Base-by-base conservation (phyloP, 768 basidiomycete genomes). In the Boletus barrowsii region DNA sequence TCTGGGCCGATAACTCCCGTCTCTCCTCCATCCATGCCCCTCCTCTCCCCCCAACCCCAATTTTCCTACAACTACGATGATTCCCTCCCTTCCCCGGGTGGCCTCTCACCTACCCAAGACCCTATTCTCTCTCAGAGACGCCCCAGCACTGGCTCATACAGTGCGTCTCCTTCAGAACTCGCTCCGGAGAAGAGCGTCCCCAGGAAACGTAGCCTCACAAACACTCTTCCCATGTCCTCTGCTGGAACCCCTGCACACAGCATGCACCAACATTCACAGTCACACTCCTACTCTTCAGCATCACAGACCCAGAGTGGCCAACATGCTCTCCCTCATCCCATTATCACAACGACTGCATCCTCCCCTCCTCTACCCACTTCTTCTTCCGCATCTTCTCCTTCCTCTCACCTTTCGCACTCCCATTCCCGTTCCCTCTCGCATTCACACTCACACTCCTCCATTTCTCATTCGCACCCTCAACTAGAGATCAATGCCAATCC, bases 131-230 rank as follows among this genome's bases (percentile, higher is more conserved):
- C 53, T 54, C 72, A 67, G 47, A 62, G 68, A 43, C 69, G 76
- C 15, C 75, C 76, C 24, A 70, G 73, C 41, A 68, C 75, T 14
- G 68, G 71, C 51, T 68, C 68, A 5, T 75, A 74, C 54, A 72
- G 69, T 24, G 59, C 71, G 17, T 76, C 83, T 20, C 75, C 81
- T 29, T 79, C 82, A 22, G 78, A 83, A 10, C 61, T 71, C 35
- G 53, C 44, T 2, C 74, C 76, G 10, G 70, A 76, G 53, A 79
- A 83, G 47, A 79, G 79, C 42, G 76, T 86, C 10, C 83, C 86
- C 2, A 75, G 85, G 36, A 88, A 88, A 69, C 78, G 87, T 54
- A 85, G 83, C 65, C 84, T 87, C 63, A 82, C 75, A 2, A 69
- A 72, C 48, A 66, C 71, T 4, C 67, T 78, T 17, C 75, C 80